Evolutionary conservation across 768 basidiomycete genomes (phyloP).

Genomic region (Hericium rajendrae): DNA sequence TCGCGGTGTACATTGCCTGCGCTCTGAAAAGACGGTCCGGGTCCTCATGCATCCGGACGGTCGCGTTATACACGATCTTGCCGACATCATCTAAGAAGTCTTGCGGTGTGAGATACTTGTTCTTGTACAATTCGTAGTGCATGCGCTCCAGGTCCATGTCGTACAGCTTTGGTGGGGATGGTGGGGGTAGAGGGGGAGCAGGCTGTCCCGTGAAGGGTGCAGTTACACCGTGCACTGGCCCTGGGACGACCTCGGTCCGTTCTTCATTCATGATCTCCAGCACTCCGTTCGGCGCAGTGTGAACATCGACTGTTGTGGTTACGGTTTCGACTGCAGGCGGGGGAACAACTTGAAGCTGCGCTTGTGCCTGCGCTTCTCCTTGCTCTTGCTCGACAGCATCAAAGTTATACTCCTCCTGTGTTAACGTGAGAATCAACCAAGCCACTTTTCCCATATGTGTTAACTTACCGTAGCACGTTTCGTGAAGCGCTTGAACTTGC

Average conservation of each 20-base stretch:
- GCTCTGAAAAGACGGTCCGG: constrained; percentile 71
- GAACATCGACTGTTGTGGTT: constrained; percentile 29
- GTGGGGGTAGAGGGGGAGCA: constrained; percentile 20
- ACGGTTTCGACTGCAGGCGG: constrained; percentile 23
- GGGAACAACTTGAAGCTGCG: constrained; percentile 10
- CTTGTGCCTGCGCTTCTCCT: constrained; percentile 15
- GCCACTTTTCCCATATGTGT: background rate
- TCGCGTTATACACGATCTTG: constrained; percentile 72
- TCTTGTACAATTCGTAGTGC: constrained; percentile 75
- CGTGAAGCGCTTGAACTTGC: constrained; percentile 86
- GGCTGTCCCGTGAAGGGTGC: constrained; percentile 9
- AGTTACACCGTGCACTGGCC: constrained; percentile 1
- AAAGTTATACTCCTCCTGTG: constrained; percentile 69
- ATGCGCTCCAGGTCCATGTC: constrained; percentile 92
- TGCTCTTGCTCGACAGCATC: constrained; percentile 24
- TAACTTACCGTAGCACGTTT: constrained; percentile 63
- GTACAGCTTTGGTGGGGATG: constrained; percentile 44
- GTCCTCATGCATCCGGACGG: constrained; percentile 50
- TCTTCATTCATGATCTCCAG: constrained; percentile 36
- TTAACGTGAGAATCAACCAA: background rate
- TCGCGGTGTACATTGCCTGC: constrained; percentile 75
- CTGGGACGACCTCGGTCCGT: constrained; percentile 12
- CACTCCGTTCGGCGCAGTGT: constrained; percentile 30
- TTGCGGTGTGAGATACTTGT: constrained; percentile 77
- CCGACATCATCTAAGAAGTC: constrained; percentile 80